Percentiles rank a stretch among this genome's conserved stretches.
These are phyloP conservation scores for Amauroascus niger DNA, from an alignment of 2,329 filamentous ascomycete genomes.

Conservation along the genomic window DNA sequence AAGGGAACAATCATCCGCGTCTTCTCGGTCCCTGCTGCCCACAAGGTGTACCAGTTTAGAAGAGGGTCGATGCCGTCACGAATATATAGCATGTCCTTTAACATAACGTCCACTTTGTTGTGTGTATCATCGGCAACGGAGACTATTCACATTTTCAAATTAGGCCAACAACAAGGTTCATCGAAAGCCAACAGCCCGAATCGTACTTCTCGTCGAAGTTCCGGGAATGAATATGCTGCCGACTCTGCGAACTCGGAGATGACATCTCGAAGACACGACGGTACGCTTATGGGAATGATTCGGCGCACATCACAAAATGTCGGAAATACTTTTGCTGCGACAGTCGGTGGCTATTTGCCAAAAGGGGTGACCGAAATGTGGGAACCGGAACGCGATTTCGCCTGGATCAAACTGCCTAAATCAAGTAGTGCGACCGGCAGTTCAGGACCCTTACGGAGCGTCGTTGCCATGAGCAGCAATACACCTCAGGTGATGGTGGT, in stretches of 20 bases:
- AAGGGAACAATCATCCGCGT: slow-evolving; percentile 96
- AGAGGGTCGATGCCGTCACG: slow-evolving; percentile 89
- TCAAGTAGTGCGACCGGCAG: slow-evolving; percentile 29
- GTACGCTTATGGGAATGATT: slow-evolving; percentile 80
- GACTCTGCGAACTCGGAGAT: slow-evolving; percentile 29
- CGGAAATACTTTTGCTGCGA: slow-evolving; percentile 75
- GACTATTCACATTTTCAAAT: slow-evolving; percentile 90
- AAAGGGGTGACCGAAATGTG: slow-evolving; percentile 95
- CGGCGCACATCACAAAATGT: slow-evolving; percentile 93
- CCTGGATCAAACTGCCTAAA: slow-evolving; percentile 87
- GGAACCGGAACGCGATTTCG: slow-evolving; percentile 91
- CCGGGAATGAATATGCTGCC: slow-evolving; percentile 26
- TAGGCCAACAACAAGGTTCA: slow-evolving; percentile 40
- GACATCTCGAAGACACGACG: slow-evolving; percentile 46
- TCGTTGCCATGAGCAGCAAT: slow-evolving; percentile 95
- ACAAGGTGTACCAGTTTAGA: slow-evolving; percentile 93
- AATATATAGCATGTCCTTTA: slow-evolving; percentile 99
- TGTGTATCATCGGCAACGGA: slow-evolving; percentile 95
- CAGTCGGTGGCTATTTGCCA: slow-evolving; percentile 83
- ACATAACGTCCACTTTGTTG: slow-evolving; percentile 80
- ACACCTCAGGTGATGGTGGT: slow-evolving; percentile 97
- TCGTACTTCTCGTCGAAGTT: slow-evolving; percentile 23
- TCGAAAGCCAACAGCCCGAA: slow-evolving; percentile 15
- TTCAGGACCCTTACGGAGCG: slow-evolving; percentile 59
- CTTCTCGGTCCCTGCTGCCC: slow-evolving; percentile 80